Base-by-base conservation (phyloP, 2,329 filamentous ascomycete genomes). In the Neofusicoccum laricinum region DNA sequence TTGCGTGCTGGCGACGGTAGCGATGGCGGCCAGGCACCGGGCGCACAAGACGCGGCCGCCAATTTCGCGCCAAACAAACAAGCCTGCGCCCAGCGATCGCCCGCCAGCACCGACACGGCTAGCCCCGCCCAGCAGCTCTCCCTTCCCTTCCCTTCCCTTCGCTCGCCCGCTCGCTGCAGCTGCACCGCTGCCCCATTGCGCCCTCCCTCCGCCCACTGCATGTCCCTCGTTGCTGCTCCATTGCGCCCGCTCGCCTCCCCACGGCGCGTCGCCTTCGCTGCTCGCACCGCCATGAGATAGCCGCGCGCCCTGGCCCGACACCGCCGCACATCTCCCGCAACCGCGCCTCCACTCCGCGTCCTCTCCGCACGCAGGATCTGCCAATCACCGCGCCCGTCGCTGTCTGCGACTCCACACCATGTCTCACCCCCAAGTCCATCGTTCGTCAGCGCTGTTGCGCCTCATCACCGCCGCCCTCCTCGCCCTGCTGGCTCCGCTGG, bases 31-130 rank as follows among this genome's bases (percentile, higher is more conserved):
- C 21, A 11, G 48, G 45, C 45, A 2, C 10, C 21, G 53, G 53
- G 38, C n/a, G 53, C 53, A 58, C 53, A 58, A 45, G 14, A 58
- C 36, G 53, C 38, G 38, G 53, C 38, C 53, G 21, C 53, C 53
- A 58, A 58, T 58, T 34, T 58, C 38, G 38, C 53, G n/a, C n/a
- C n/a, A n/a, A n/a, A n/a, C 53, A 58, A 58, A 32, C 53, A 58
- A 58, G 53, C 36, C 51, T 3, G 7, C 45, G 45, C 45, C 45
- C 45, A 48, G 45, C n/a, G 17, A 48, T 30, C 45, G 25, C 45
- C 45, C 17, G 5, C 45, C 45, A 48, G 45, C 45, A 48, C 21
- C 45, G 25, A 30, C 36, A 15, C 6, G 11, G 14, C 11, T 15
- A 38, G 14, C 36, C 36, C 53, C 36, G 51, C 38, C 38, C 53